Conservation (phyloP, 441 rosid genomes). For the Pelargonium citronellum region DNA sequence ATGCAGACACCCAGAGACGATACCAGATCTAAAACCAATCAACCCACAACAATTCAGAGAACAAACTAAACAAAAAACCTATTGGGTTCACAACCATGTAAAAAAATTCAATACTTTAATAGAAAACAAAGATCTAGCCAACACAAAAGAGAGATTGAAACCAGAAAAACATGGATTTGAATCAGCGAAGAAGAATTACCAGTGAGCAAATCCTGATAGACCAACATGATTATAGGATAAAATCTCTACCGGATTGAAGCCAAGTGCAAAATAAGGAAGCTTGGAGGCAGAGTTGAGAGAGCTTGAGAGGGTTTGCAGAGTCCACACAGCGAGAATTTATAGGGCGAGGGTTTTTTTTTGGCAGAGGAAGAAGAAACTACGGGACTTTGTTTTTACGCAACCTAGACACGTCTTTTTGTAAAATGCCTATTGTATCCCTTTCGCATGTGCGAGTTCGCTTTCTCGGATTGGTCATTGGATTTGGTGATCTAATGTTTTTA, state of each 20-base stretch:
- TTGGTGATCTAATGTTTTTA: too few species aligned
- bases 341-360: background rate
- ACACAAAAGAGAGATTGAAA: too few species aligned
- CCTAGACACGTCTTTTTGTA: background rate
- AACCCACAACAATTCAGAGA: too few species aligned
- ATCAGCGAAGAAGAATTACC: slow-evolving; percentile 29
- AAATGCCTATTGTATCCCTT: background rate
- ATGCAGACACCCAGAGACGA: too few species aligned
- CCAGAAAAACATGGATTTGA: background rate
- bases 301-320: slow-evolving; percentile 7
- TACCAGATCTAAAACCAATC: too few species aligned
- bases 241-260: background rate
- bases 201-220: slow-evolving; percentile 66
- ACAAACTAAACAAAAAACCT: too few species aligned
- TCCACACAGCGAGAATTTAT: background rate
- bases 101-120: too few species aligned
- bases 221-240: slow-evolving; percentile 43
- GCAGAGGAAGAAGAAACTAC: too few species aligned
- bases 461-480: too few species aligned
- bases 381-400: background rate
- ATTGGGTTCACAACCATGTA: too few species aligned
- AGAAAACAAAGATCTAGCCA: too few species aligned
- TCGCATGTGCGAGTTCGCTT: too few species aligned
- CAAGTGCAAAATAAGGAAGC: background rate
- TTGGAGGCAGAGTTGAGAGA: background rate